Evolutionary conservation across 2,329 filamentous ascomycete genomes (phyloP).

Genomic region (Penicillium sp.): DNA sequence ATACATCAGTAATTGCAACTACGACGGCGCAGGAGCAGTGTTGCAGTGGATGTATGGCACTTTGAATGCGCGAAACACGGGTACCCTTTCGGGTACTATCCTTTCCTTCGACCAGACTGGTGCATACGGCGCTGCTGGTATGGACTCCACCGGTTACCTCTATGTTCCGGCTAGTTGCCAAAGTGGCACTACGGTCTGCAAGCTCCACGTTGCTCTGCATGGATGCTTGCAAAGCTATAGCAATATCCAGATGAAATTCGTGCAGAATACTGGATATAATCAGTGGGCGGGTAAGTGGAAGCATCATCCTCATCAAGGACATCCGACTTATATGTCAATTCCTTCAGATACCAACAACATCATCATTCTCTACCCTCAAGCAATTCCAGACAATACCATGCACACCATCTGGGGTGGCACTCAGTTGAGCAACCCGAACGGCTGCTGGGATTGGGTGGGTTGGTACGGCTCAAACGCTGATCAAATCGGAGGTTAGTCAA

Average conservation of each 20-base stretch:
- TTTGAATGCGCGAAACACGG: slow-evolving; percentile 5
- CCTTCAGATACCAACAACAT: slow-evolving; percentile 1
- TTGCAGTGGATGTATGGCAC: slow-evolving; percentile 16
- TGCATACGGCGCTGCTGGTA: slow-evolving; percentile 15
- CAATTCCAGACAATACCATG: slow-evolving; percentile 6
- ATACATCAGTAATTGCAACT: slow-evolving; percentile 20
- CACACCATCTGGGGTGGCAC: slow-evolving; percentile 12
- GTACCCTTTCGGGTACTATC: slow-evolving; percentile 5
- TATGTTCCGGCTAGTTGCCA: slow-evolving; percentile 16
- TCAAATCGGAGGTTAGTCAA: slow-evolving; percentile 11
- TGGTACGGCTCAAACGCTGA: slow-evolving; percentile 18
- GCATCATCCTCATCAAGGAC: neutral
- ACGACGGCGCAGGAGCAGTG: slow-evolving; percentile 21
- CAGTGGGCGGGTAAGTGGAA: slow-evolving; percentile 14
- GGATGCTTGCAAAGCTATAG: slow-evolving; percentile 16
- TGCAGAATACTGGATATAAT: slow-evolving; percentile 20
- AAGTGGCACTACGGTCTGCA: slow-evolving; percentile 10
- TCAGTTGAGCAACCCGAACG: slow-evolving; percentile 13
- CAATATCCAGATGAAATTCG: slow-evolving; percentile 10
- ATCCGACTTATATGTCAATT: neutral
- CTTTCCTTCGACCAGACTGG: slow-evolving; percentile 16
- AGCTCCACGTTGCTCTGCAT: slow-evolving; percentile 20
- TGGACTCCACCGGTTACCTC: slow-evolving; percentile 17
- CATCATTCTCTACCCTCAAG: neutral
- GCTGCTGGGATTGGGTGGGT: slow-evolving; percentile 20